Evolutionary conservation across 2,329 filamentous ascomycete species (phyloP).

Genomic region (Endocalyx cinctus): DNA sequence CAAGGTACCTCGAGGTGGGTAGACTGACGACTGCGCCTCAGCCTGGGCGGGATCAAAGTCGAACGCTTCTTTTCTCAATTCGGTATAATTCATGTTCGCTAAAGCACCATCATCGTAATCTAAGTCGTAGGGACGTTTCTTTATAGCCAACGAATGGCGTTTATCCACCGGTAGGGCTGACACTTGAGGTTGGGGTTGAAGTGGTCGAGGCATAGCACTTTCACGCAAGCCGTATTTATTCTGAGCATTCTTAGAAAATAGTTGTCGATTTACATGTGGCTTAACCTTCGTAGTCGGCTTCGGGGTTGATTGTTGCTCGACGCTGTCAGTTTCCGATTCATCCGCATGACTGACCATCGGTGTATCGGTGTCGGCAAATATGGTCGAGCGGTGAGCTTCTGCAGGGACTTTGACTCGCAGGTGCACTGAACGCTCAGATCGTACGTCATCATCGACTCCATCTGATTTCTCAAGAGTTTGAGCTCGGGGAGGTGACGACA

Average conservation of each 20-base stretch:
- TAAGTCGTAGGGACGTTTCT: slow-evolving; percentile 28
- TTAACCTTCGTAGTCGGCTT: slow-evolving; percentile 20
- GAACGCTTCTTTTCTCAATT: slow-evolving; percentile 48
- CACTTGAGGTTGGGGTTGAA: slow-evolving; percentile 16
- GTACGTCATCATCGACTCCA: slow-evolving; percentile 15
- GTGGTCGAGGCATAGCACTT: slow-evolving; percentile 22
- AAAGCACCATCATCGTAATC: slow-evolving; percentile 56
- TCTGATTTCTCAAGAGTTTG: slow-evolving; percentile 17
- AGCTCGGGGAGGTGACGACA: slow-evolving; percentile 14
- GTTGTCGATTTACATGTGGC: slow-evolving; percentile 21
- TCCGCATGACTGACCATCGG: slow-evolving; percentile 21
- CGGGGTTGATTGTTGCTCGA: slow-evolving; percentile 21
- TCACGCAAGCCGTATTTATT: slow-evolving; percentile 15
- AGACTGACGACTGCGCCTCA: slow-evolving; percentile 30
- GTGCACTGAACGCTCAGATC: slow-evolving; percentile 10
- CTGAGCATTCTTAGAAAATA: slow-evolving; percentile 19
- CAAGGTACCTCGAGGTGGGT: slow-evolving; percentile 35
- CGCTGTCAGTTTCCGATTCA: slow-evolving; percentile 21
- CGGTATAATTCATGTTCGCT: slow-evolving; percentile 48
- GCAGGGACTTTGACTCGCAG: slow-evolving; percentile 17
- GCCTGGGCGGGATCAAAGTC: slow-evolving; percentile 52
- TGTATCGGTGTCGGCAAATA: slow-evolving; percentile 26
- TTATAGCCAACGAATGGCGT: slow-evolving; percentile 14
- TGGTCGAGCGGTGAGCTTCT: slow-evolving; percentile 20
- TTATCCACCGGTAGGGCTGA: slow-evolving; percentile 14